These are phyloP conservation scores for Chlamydomonas sp. DNA, from an alignment of 139 green algal genomes.

Conservation along the genomic window DNA sequence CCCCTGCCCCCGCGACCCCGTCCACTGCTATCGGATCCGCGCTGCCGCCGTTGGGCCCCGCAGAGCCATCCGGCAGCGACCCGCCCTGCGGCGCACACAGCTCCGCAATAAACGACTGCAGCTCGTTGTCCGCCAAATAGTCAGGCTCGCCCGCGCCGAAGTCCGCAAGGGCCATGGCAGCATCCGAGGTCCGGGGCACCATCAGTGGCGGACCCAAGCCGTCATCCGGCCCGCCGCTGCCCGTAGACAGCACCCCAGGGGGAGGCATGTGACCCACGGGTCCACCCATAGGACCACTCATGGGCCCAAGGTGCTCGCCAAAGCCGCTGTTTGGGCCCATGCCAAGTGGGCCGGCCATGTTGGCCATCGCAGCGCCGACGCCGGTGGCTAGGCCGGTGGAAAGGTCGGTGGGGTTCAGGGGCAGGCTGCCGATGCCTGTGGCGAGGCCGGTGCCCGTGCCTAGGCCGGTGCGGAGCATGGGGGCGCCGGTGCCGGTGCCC, in stretches of 20 bases:
- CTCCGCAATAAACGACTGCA: slow-evolving; percentile 23
- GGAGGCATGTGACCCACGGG: too few relatives aligned
- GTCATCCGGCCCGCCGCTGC: too few relatives aligned
- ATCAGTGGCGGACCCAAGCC: too few relatives aligned
- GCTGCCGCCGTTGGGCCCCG: not conserved
- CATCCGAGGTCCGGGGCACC: not conserved
- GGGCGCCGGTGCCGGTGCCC: not conserved
- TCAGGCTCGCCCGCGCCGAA: not conserved
- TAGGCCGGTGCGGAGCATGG: not conserved
- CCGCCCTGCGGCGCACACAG: not conserved
- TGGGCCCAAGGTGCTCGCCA: too few relatives aligned
- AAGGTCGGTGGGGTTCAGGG: too few relatives aligned
- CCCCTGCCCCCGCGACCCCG: not conserved
- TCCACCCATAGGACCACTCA: too few relatives aligned
- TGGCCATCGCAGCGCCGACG: too few relatives aligned
- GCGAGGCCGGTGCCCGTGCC: not conserved
- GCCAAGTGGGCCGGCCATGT: too few relatives aligned
- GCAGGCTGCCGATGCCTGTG: not conserved
- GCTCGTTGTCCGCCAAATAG: slow-evolving; percentile 22
- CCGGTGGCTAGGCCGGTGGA: too few relatives aligned
- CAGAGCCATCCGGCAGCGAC: too few relatives aligned
- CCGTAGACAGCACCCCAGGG: too few relatives aligned
- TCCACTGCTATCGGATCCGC: not conserved
- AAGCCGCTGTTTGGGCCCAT: too few relatives aligned
- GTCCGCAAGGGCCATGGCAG: not conserved